Conservation (phyloP, 441 rosid species). For the Manihot esculenta region DNA sequence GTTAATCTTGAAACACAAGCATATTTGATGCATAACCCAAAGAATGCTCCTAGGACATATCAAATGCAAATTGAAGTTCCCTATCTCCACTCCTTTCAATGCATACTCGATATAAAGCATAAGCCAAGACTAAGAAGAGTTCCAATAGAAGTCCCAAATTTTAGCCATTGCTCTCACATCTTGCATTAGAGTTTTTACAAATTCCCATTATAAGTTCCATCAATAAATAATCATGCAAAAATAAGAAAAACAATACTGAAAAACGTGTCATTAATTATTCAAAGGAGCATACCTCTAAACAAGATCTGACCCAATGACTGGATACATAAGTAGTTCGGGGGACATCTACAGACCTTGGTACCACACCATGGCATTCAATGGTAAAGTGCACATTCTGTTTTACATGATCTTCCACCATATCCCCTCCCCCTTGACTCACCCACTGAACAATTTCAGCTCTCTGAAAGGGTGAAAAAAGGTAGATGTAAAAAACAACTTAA, state of each 20-base stretch:
- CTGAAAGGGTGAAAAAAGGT: conserved; percentile 39
- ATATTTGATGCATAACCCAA: conserved; percentile 1
- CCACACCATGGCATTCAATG: conserved; percentile 77
- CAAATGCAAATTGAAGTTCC: conserved; percentile 8
- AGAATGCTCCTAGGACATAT: not conserved
- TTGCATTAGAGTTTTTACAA: too few relatives aligned
- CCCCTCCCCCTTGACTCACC: conserved; percentile 94
- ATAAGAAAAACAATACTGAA: not conserved
- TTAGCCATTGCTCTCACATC: not conserved
- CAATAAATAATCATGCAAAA: not conserved
- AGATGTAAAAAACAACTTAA: not conserved
- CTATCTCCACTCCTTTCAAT: not conserved
- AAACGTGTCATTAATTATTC: not conserved
- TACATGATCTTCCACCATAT: conserved; percentile 45
- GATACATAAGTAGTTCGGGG: conserved; percentile 59
- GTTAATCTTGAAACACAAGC: not conserved
- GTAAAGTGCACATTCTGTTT: conserved; percentile 53
- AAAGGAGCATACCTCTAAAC: conserved; percentile 68
- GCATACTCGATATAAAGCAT: conserved; percentile 1
- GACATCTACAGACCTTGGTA: conserved; percentile 32
- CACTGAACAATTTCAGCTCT: conserved; percentile 81
- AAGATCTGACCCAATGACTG: conserved; percentile 94
- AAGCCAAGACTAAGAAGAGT: not conserved
- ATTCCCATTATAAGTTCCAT: not conserved
- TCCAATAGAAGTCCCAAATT: not conserved